Conservation (phyloP, 1,139 yeast species). For the Kodamaea suecica region DNA sequence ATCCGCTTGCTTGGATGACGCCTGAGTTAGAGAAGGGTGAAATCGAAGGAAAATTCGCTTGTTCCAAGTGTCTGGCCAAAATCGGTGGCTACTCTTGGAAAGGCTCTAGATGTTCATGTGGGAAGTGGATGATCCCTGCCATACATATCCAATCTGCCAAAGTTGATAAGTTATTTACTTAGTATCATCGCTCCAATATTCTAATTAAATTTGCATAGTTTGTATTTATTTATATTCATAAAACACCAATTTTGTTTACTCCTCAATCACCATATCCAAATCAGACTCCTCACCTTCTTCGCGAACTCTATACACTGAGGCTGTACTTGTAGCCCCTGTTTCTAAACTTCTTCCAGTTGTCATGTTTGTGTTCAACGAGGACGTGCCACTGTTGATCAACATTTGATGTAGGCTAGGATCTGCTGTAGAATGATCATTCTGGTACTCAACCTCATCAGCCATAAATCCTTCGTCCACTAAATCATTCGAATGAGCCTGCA, state of each 20-base stretch:
- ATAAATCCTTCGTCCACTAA: conserved; percentile 38
- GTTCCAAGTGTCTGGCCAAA: conserved; percentile 82
- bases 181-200: not conserved
- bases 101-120: conserved; percentile 93
- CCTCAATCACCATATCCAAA: conserved; percentile 52
- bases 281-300: conserved; percentile 33
- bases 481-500: conserved; percentile 10
- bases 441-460: conserved; percentile 61
- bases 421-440: conserved; percentile 43
- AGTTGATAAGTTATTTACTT: conserved; percentile 57
- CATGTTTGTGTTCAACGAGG: conserved; percentile 9
- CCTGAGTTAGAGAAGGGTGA: conserved; percentile 64
- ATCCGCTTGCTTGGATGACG: conserved; percentile 92
- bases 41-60: conserved; percentile 78
- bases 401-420: conserved; percentile 14
- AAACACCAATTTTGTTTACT: conserved; percentile 12
- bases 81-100: conserved; percentile 93
- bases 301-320: conserved; percentile 11
- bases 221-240: not conserved
- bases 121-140: conserved; percentile 94
- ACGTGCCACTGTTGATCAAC: conserved; percentile 21
- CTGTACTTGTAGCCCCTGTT: conserved; percentile 19
- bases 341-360: conserved; percentile 19
- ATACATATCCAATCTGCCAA: conserved; percentile 77
- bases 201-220: not conserved